phyloP scores from a whole-genome alignment of 2,329 filamentous ascomycete species.

The Escovopsis sp. region DNA sequence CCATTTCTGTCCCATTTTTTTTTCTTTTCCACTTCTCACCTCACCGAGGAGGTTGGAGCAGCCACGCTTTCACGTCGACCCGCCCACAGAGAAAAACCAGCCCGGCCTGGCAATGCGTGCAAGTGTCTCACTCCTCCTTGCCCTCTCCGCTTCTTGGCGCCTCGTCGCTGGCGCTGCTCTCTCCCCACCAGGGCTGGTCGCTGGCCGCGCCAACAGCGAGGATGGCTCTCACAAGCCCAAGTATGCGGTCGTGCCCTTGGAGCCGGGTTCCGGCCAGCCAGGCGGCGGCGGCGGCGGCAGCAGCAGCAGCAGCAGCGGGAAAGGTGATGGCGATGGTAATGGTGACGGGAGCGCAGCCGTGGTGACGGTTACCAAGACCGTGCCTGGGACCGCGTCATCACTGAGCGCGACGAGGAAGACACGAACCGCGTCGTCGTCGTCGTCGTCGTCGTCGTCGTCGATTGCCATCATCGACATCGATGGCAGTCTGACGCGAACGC shows the following conservation, averaged over 20 bases:
- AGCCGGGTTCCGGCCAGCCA: conserved; percentile 15
- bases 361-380: conserved; percentile 21
- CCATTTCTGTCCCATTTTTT: too few species aligned
- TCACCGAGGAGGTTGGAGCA: too few species aligned
- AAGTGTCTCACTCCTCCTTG: conserved; percentile 14
- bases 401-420: conserved; percentile 14
- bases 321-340: conserved; percentile 3
- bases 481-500: conserved; percentile 10
- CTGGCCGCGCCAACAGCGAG: conserved; percentile 9
- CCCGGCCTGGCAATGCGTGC: conserved; percentile 20
- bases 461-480: conserved; percentile 17
- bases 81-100: conserved; percentile 4
- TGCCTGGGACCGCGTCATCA: conserved; percentile 14
- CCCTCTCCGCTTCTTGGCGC: conserved; percentile 12
- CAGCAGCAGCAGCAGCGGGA: conserved; percentile 4
- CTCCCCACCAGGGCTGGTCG: conserved; percentile 11
- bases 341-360: conserved; percentile 7
- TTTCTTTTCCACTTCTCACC: too few species aligned
- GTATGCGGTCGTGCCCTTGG: conserved; percentile 25
- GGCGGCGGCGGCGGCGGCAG: conserved; percentile 10
- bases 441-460: too few species aligned
- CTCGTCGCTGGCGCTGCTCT: conserved; percentile 13
- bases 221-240: conserved; percentile 12
- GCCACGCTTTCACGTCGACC: too few species aligned
- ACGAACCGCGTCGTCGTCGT: too few species aligned